A percentile compares a stretch with the other conserved stretches of the same genome.
phyloP scores from a whole-genome alignment of 169 alveolate genomes.

The Cytauxzoon felis region DNA sequence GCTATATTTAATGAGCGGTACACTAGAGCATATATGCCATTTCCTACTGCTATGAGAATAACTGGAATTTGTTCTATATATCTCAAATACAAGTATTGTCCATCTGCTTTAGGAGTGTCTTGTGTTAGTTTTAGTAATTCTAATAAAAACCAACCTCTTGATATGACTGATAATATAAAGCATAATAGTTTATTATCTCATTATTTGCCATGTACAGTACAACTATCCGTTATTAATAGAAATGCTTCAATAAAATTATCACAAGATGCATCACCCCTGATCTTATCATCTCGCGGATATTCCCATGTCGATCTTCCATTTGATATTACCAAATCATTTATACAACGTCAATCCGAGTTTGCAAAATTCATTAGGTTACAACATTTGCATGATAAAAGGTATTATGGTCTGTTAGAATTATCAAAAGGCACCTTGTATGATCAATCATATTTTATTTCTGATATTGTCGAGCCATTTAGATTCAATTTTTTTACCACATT shows the following conservation, averaged over 20 bases:
- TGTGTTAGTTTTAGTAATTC: no score
- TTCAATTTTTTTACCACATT: slow-evolving; percentile 13
- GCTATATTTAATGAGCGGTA: slow-evolving; percentile 18
- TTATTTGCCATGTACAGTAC: slow-evolving; percentile 24
- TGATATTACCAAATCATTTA: slow-evolving; percentile 7
- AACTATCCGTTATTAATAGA: slow-evolving; percentile 15
- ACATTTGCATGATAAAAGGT: slow-evolving; percentile 19
- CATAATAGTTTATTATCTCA: no score
- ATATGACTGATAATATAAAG: no score
- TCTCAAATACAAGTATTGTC: slow-evolving; percentile 16
- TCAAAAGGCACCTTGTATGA: slow-evolving; percentile 51
- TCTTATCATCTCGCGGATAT: slow-evolving; percentile 49
- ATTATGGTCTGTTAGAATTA: slow-evolving; percentile 23
- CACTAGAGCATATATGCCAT: slow-evolving; percentile 33
- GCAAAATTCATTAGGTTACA: slow-evolving; percentile 27
- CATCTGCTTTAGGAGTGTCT: no score
- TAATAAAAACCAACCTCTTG: no score
- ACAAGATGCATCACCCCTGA: slow-evolving; percentile 28
- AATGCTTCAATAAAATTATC: slow-evolving; percentile 22
- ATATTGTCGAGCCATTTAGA: slow-evolving; percentile 47
- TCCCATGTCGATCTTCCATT: slow-evolving; percentile 3
- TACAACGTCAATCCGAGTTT: slow-evolving; percentile 30
- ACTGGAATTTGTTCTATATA: slow-evolving; percentile 43
- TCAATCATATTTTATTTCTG: slow-evolving; percentile 12
- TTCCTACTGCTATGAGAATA: slow-evolving; percentile 36